These are phyloP conservation scores for Phoma sp. DNA, from an alignment of 2,329 filamentous ascomycete genomes.

Conservation along the genomic window DNA sequence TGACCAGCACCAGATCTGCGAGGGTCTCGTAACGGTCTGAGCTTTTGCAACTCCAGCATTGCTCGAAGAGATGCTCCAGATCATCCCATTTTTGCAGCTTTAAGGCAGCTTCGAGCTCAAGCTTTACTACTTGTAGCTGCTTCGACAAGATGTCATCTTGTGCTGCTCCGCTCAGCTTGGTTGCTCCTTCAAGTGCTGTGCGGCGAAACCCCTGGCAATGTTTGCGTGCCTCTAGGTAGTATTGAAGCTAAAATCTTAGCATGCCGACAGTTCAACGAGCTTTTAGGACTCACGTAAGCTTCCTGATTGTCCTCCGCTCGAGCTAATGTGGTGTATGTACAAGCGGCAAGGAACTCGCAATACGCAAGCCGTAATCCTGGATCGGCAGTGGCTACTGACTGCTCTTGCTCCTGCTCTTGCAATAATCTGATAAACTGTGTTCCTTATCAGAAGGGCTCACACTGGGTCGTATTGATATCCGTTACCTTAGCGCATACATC, in stretches of 20 bases:
- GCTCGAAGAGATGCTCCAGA: constrained; percentile 66
- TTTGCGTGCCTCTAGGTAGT: constrained; percentile 68
- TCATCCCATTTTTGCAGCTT: constrained; percentile 72
- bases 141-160: constrained; percentile 66
- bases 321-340: constrained; percentile 57
- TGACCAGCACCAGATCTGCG: constrained; percentile 56
- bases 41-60: constrained; percentile 46
- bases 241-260: constrained; percentile 60
- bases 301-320: constrained; percentile 53
- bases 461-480: neutral
- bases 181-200: constrained; percentile 48
- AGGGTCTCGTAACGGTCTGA: constrained; percentile 55
- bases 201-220: constrained; percentile 68
- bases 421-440: constrained; percentile 53
- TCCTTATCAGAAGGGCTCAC: neutral
- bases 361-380: constrained; percentile 68
- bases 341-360: constrained; percentile 71
- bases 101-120: constrained; percentile 80
- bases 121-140: constrained; percentile 71
- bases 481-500: constrained; percentile 53
- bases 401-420: constrained; percentile 24
- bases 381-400: constrained; percentile 51
- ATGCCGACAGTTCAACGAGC: neutral
- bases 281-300: constrained; percentile 48
- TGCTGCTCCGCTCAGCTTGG: constrained; percentile 53